These are phyloP conservation scores for Macrolepiota albuminosa DNA, from an alignment of 768 basidiomycete species.

Conservation along the genomic window DNA sequence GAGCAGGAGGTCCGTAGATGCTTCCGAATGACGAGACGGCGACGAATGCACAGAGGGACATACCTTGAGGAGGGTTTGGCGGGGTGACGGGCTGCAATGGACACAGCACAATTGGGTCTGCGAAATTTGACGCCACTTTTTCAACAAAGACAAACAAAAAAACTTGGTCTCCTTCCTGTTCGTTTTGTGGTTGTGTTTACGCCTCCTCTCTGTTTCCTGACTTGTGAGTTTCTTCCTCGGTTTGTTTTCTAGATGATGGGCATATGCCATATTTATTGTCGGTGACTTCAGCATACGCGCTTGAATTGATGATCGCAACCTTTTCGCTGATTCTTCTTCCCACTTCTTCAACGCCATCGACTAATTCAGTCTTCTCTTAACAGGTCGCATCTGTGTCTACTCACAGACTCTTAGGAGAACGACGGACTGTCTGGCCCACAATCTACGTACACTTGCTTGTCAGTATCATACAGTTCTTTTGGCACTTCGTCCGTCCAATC, in stretches of 20 bases:
- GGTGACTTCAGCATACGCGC: constrained; percentile 35
- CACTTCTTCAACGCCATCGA: neutral
- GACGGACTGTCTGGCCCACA: neutral
- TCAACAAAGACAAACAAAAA: constrained; percentile 27
- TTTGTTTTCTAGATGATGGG: constrained; percentile 40
- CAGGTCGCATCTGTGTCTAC: neutral
- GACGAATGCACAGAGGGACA: constrained; percentile 33
- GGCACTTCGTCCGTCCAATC: constrained; percentile 6
- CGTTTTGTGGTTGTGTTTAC: constrained; percentile 1
- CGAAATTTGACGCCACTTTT: constrained; percentile 23
- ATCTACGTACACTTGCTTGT: constrained; percentile 14
- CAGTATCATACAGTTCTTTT: constrained; percentile 9
- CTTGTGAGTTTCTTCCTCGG: constrained; percentile 21
- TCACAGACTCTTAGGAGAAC: neutral
- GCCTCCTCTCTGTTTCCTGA: constrained; percentile 5
- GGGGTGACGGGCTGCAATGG: constrained; percentile 33
- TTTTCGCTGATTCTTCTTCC: constrained; percentile 35
- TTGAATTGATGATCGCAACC: constrained; percentile 43
- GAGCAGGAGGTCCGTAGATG: constrained; percentile 1
- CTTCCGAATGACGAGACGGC: constrained; percentile 1
- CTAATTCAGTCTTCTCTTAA: neutral
- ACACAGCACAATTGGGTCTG: constrained; percentile 19
- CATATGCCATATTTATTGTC: constrained; percentile 67
- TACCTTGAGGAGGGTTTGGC: constrained; percentile 61
- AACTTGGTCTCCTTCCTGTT: constrained; percentile 3